Conservation (phyloP, 2,329 filamentous ascomycete species). For the Stagonosporopsis cucurbitacearum region DNA sequence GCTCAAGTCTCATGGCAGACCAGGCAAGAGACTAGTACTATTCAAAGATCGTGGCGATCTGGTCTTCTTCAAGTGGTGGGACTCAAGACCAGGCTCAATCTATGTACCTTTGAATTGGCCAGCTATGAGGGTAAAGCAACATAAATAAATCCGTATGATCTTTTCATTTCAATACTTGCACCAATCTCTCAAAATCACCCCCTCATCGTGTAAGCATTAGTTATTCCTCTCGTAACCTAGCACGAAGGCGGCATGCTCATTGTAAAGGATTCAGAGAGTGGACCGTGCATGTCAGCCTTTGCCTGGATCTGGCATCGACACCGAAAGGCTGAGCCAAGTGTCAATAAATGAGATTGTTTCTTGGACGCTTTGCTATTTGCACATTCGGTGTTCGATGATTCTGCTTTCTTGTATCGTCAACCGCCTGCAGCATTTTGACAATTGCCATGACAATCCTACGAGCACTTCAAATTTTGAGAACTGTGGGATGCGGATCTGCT, state of each 20-base stretch:
- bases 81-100: too few relatives aligned
- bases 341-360: background rate
- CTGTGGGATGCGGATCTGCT: background rate
- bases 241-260: background rate
- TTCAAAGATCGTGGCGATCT: background rate
- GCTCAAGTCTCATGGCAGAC: background rate
- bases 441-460: background rate
- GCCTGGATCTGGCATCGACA: slow-evolving; percentile 1
- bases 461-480: background rate
- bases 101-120: too few relatives aligned
- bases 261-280: background rate
- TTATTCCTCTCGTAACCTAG: background rate
- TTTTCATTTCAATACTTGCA: too few relatives aligned
- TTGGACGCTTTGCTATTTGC: background rate
- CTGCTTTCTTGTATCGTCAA: background rate
- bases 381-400: background rate
- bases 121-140: too few relatives aligned
- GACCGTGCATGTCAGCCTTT: slow-evolving; percentile 13
- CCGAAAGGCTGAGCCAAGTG: background rate
- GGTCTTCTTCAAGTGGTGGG: background rate
- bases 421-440: background rate
- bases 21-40: background rate
- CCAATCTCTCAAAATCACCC: too few relatives aligned
- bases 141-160: too few relatives aligned
- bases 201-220: too few relatives aligned